phyloP scores from a whole-genome alignment of 352 stramenopile species.

The Phytopythium mirpurense region DNA sequence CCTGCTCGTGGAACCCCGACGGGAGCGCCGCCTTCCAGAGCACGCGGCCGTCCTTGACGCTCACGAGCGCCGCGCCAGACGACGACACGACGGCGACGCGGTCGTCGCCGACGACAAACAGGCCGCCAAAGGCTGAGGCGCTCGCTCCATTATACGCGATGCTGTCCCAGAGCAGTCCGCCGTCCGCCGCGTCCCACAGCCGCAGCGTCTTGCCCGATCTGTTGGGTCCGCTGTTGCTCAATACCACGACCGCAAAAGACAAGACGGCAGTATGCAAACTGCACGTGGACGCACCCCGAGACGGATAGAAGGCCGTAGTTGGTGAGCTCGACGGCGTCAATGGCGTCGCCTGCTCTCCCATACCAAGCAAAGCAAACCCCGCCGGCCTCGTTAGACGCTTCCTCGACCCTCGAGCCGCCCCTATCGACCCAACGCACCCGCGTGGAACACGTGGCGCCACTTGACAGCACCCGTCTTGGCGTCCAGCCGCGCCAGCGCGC shows the following conservation, averaged over 20 bases:
- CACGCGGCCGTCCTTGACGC: slow-evolving; percentile 52
- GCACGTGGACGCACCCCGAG: slow-evolving; percentile 36
- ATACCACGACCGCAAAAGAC: too few relatives aligned
- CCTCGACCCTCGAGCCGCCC: too few relatives aligned
- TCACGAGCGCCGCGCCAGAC: slow-evolving; percentile 36
- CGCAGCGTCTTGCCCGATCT: slow-evolving; percentile 53
- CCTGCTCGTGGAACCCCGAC: slow-evolving; percentile 13
- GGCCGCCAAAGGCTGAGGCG: slow-evolving; percentile 24
- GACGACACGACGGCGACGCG: slow-evolving; percentile 46
- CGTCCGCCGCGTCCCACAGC: slow-evolving; percentile 60
- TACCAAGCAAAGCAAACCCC: too few relatives aligned
- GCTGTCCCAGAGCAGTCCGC: slow-evolving; percentile 68
- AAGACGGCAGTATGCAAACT: background rate
- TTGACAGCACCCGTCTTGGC: slow-evolving; percentile 63
- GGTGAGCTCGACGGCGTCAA: slow-evolving; percentile 68
- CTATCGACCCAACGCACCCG: slow-evolving; percentile 16
- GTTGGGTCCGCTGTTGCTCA: too few relatives aligned
- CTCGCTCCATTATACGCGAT: slow-evolving; percentile 18
- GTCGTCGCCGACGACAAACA: slow-evolving; percentile 45
- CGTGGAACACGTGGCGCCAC: slow-evolving; percentile 64
- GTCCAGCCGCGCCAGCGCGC: slow-evolving; percentile 62
- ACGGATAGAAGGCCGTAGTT: slow-evolving; percentile 60
- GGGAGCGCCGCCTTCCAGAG: slow-evolving; percentile 32
- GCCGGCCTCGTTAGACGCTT: background rate
- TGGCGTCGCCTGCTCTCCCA: slow-evolving; percentile 49